Percentiles rank a stretch among this genome's conserved stretches.
phyloP scores from a whole-genome alignment of 1,284 basidiomycete genomes.

The Phlebopus sp. region DNA sequence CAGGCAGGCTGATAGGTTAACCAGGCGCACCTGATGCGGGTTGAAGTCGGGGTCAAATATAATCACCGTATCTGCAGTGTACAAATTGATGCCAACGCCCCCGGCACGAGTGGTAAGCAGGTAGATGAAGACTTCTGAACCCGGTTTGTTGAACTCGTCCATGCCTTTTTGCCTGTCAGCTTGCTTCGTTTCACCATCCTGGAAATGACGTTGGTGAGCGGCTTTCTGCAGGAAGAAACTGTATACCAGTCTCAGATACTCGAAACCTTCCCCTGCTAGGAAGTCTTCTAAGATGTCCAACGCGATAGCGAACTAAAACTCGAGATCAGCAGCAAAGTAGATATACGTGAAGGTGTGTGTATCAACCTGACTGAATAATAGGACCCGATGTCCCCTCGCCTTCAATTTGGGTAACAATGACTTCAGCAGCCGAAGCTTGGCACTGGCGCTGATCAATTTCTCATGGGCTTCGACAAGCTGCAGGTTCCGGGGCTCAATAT shows the following conservation, averaged over 20 bases:
- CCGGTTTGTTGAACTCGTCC: slow-evolving; percentile 88
- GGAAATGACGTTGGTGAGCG: slow-evolving; percentile 10
- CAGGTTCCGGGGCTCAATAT: slow-evolving; percentile 77
- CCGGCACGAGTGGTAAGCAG: slow-evolving; percentile 93
- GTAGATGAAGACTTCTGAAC: slow-evolving; percentile 88
- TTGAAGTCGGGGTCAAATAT: slow-evolving; percentile 95
- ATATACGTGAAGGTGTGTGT: slow-evolving; percentile 1
- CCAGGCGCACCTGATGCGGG: slow-evolving; percentile 75
- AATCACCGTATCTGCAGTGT: slow-evolving; percentile 88
- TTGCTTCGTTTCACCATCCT: slow-evolving; percentile 92
- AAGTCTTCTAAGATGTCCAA: slow-evolving; percentile 94
- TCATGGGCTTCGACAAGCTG: slow-evolving; percentile 65
- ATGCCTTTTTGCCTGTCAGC: slow-evolving; percentile 88
- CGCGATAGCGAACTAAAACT: slow-evolving; percentile 85
- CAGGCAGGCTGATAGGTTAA: not conserved
- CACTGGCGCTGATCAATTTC: slow-evolving; percentile 80
- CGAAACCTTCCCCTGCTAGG: slow-evolving; percentile 83
- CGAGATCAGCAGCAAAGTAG: slow-evolving; percentile 1
- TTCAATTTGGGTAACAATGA: slow-evolving; percentile 84
- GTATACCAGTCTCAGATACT: slow-evolving; percentile 82
- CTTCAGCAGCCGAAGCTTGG: slow-evolving; percentile 86
- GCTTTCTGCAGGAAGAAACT: slow-evolving; percentile 7
- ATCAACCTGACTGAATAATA: slow-evolving; percentile 94
- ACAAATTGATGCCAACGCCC: slow-evolving; percentile 93
- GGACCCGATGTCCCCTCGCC: slow-evolving; percentile 87